A percentile compares a stretch with the other conserved stretches of the same genome.
Conservation (phyloP, 2,329 filamentous ascomycete species). For the Fusarium sulawesiense region DNA sequence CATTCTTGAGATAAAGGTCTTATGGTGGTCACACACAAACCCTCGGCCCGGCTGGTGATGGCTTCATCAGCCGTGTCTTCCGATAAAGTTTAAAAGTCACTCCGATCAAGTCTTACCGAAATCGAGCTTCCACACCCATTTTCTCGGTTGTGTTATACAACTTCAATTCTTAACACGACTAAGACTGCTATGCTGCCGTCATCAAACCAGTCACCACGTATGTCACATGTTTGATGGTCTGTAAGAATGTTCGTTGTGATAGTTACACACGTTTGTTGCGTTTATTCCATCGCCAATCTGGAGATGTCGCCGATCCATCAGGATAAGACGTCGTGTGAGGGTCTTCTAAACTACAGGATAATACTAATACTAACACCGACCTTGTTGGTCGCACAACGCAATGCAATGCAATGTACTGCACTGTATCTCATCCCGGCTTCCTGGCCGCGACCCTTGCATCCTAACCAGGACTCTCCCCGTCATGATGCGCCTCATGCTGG, state of each 20-base stretch:
- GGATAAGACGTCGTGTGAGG: neutral
- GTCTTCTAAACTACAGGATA: conserved; percentile 26
- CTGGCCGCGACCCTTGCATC: conserved; percentile 5
- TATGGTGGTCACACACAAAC: neutral
- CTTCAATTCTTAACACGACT: neutral
- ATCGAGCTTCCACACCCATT: neutral
- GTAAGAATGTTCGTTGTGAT: neutral
- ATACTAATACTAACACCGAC: conserved; percentile 15
- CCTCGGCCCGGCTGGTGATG: conserved; percentile 18
- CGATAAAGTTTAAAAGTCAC: conserved; percentile 22
- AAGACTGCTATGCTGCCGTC: neutral
- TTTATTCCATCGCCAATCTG: neutral
- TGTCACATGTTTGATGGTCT: neutral
- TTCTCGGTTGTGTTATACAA: neutral
- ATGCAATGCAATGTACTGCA: conserved; percentile 7
- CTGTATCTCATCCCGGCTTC: neutral
- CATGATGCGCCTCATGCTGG: conserved; percentile 27
- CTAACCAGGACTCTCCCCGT: neutral
- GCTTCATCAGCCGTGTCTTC: conserved; percentile 19
- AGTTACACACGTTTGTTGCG: neutral
- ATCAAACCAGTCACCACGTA: neutral
- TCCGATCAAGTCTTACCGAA: neutral
- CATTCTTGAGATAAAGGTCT: neutral
- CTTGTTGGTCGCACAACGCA: conserved; percentile 17
- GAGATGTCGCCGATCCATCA: neutral